A percentile compares a stretch with the other conserved stretches of the same genome.
phyloP scores from a whole-genome alignment of 2,329 filamentous ascomycete genomes.

The Trichoderma sp. region DNA sequence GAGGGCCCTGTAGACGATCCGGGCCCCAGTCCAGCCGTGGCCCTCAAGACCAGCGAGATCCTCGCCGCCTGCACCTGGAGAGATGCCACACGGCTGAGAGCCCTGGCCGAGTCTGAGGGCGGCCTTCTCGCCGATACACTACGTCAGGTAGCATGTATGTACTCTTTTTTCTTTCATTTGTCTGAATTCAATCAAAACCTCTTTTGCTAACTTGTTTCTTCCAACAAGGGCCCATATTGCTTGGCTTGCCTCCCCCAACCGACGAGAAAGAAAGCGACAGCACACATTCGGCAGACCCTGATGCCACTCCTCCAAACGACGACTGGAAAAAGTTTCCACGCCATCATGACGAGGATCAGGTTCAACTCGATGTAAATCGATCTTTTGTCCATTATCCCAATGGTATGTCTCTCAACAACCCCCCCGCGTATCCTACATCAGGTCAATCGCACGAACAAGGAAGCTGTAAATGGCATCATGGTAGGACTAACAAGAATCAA shows the following conservation, averaged over 20 bases:
- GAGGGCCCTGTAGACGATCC: conserved; percentile 27
- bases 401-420: conserved; percentile 50
- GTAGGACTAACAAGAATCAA: not conserved
- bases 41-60: conserved; percentile 44
- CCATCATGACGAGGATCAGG: conserved; percentile 90
- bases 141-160: conserved; percentile 77
- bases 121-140: conserved; percentile 68
- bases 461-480: not conserved
- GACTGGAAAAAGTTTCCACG: conserved; percentile 65
- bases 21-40: conserved; percentile 22
- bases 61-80: conserved; percentile 60
- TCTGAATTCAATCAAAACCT: not conserved
- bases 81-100: conserved; percentile 58
- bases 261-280: conserved; percentile 1
- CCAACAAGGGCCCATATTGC: conserved; percentile 61
- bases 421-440: not conserved
- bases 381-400: conserved; percentile 97
- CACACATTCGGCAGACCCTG: not conserved
- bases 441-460: not conserved
- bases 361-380: conserved; percentile 86
- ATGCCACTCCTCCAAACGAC: conserved; percentile 27
- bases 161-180: not conserved
- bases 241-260: conserved; percentile 44
- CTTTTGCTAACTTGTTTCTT: conserved; percentile 15
- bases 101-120: conserved; percentile 63